Conservation (phyloP, 1,139 yeast species). For the Candida neerlandica region DNA sequence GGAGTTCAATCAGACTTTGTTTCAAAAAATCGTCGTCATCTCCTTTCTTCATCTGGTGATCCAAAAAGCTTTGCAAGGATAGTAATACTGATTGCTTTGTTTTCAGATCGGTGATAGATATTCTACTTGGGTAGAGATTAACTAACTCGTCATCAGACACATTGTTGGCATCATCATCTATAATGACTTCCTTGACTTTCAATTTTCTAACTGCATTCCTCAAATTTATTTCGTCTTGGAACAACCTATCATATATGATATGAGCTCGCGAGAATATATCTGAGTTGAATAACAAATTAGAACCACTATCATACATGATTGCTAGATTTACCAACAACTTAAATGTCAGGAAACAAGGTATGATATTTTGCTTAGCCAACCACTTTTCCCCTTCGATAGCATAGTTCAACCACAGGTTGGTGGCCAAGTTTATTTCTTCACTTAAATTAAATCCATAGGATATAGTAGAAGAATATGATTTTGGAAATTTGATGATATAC, state of each 20-base stretch:
- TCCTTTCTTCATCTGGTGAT: conserved; percentile 16
- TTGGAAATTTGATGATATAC: conserved; percentile 57
- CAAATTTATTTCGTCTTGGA: conserved; percentile 42
- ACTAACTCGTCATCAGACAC: conserved; percentile 55
- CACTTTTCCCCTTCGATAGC: conserved; percentile 54
- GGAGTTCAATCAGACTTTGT: conserved; percentile 39
- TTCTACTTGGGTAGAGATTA: conserved; percentile 55
- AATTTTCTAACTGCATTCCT: conserved; percentile 39
- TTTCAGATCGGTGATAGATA: conserved; percentile 38
- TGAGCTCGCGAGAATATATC: conserved; percentile 33
- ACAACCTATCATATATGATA: conserved; percentile 30
- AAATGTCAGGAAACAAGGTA: conserved; percentile 55
- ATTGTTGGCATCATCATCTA: conserved; percentile 31
- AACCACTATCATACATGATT: conserved; percentile 39
- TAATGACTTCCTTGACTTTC: conserved; percentile 33
- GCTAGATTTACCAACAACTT: conserved; percentile 51
- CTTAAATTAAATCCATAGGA: conserved; percentile 58
- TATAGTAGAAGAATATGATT: conserved; percentile 49
- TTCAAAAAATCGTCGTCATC: conserved; percentile 7
- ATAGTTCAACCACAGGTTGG: conserved; percentile 56
- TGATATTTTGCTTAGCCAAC: conserved; percentile 49
- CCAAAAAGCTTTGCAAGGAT: conserved; percentile 49
- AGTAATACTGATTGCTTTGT: conserved; percentile 36
- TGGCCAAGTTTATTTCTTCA: conserved; percentile 60
- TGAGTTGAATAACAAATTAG: conserved; percentile 30